Evolutionary conservation across 2,329 filamentous ascomycete species (phyloP), one percentile per base, ranked within the genome.

Genomic region (Colletotrichum incanum): DNA sequence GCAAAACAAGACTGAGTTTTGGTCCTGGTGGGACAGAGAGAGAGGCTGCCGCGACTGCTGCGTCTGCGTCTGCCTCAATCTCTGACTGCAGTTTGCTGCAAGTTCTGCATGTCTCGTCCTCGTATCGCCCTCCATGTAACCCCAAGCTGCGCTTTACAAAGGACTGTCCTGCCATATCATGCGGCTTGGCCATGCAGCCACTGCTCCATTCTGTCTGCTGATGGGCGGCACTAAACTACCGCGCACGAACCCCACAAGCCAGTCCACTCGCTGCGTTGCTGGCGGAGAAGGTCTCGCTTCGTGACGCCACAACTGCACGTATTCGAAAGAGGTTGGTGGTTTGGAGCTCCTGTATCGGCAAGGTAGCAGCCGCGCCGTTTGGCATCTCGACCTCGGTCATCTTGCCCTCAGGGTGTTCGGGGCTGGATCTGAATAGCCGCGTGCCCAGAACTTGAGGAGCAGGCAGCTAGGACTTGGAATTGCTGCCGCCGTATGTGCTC

Each of bases 101-200:
- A 4, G 43, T 47, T 39, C 52, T 60, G 59, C 65, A 72, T 60
- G 69, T 69, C 45, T 65, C 31, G 69, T 54, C 59, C 69, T 72
- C 69, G 69, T 72, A 72, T 72, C 65, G 43, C 54, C 31, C 28
- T 72, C 65, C 59, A 64, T 64, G 65, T 59, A 64, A 67, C 65
- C 68, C 59, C 62, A 43, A 41, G 61, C 52, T 56, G 39, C 45
- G 39, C 31, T 68, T 69, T 55, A 72, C 69, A 45, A 69, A 69
- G 68, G 56, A 26, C 23, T 58, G 56, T 45, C 63, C 67, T 56
- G 65, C 39, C 69, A 64, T 64, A 69, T 49, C 52, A 45, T 54
- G 54, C 31, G 37, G 34, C 69, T 64, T 69, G 69, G 69, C 69
- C 23, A 64, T 72, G 69, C 69, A 69, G 50, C 65, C 59, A 69